Evolutionary conservation across 768 basidiomycete species (phyloP).

Genomic region (Ramaria sp.): DNA sequence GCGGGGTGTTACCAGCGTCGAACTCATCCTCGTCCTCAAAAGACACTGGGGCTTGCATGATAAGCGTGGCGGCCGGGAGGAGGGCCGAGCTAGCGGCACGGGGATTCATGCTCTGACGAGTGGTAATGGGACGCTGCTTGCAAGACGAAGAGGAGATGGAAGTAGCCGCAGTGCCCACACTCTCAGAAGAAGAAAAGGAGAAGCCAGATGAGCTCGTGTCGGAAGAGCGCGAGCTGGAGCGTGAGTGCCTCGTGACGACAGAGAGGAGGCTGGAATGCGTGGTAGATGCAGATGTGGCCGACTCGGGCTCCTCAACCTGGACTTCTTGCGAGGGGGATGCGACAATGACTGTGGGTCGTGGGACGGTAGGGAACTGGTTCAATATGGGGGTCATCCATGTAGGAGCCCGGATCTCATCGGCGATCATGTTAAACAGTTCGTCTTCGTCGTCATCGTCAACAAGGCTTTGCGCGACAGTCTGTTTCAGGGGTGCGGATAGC

Average conservation of each 20-base stretch:
- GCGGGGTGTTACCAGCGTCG: background rate
- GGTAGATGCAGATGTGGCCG: conserved; percentile 18
- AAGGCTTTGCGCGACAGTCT: conserved; percentile 67
- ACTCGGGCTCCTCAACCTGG: background rate
- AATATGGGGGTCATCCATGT: conserved; percentile 60
- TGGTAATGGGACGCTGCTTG: conserved; percentile 13
- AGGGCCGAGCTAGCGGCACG: background rate
- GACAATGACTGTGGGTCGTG: conserved; percentile 11
- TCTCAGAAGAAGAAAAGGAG: conserved; percentile 51
- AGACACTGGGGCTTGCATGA: conserved; percentile 7
- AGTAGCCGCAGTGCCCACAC: conserved; percentile 28
- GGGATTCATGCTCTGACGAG: conserved; percentile 23
- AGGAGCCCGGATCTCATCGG: conserved; percentile 57
- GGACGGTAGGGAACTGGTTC: conserved; percentile 43
- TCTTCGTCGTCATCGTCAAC: conserved; percentile 58
- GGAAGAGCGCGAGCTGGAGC: conserved; percentile 51
- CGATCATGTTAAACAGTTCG: conserved; percentile 63
- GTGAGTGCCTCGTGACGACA: conserved; percentile 39
- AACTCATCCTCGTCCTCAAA: background rate
- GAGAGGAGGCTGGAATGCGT: conserved; percentile 52
- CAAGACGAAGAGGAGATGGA: conserved; percentile 32
- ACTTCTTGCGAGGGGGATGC: background rate
- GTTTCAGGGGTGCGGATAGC: conserved; percentile 18
- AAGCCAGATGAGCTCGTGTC: conserved; percentile 60
- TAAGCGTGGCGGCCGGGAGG: background rate